Evolutionary conservation across 1,139 yeast species (phyloP).

Genomic region (Lodderomyces elongisporus): DNA sequence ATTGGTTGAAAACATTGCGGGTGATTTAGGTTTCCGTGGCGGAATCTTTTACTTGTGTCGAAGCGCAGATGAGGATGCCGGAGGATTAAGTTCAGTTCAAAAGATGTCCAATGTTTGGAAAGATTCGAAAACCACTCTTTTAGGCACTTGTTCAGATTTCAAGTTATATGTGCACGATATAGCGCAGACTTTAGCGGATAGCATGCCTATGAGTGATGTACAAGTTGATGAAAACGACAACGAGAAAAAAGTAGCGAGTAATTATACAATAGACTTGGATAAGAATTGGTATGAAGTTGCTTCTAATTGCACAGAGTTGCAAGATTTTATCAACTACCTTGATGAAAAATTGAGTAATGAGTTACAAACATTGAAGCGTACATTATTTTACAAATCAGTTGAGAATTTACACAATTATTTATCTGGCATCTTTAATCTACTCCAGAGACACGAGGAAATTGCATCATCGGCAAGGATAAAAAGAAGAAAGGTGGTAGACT

Average conservation of each 20-base stretch:
- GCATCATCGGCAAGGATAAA: constrained; percentile 12
- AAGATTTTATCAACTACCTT: constrained; percentile 26
- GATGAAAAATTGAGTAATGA: constrained; percentile 14
- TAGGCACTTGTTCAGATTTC: constrained; percentile 32
- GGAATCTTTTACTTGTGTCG: constrained; percentile 46
- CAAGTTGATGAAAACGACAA: constrained; percentile 32
- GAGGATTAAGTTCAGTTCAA: constrained; percentile 35
- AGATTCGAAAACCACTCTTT: constrained; percentile 14
- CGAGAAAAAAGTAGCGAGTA: constrained; percentile 15
- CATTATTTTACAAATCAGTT: constrained; percentile 25
- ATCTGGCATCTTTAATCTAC: constrained; percentile 19
- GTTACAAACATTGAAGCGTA: constrained; percentile 12
- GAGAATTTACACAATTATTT: constrained; percentile 24
- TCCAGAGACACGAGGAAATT: constrained; percentile 17
- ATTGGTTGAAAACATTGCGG: constrained; percentile 38
- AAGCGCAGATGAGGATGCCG: constrained; percentile 35
- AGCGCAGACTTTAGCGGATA: constrained; percentile 28
- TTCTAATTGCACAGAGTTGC: constrained; percentile 25
- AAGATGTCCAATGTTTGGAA: constrained; percentile 26
- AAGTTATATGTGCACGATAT: constrained; percentile 51
- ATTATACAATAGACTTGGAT: no score
- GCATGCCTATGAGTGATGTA: constrained; percentile 27
- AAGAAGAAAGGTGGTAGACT: constrained; percentile 15
- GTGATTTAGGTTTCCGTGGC: constrained; percentile 42
- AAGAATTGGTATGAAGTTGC: constrained; percentile 46